Conservation (phyloP, 179 eudicot genomes). For the Gypsophila paniculata region DNA sequence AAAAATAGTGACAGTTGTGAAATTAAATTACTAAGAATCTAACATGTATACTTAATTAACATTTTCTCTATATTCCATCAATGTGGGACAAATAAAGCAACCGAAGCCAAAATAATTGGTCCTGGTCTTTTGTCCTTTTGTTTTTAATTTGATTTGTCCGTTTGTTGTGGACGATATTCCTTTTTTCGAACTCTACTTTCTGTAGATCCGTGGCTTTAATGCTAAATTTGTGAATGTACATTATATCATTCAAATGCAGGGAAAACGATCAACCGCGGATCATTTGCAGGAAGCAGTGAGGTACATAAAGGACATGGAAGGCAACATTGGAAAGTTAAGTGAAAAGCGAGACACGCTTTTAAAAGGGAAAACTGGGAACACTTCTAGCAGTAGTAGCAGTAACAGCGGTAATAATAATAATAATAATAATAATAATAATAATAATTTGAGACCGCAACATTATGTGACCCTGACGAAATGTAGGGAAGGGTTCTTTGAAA, state of each 20-base stretch:
- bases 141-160: no score
- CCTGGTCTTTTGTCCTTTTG: no score
- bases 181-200: no score
- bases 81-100: no score
- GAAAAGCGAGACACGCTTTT: constrained; percentile 7
- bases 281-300: constrained; percentile 24
- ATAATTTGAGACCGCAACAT: not conserved
- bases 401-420: not conserved
- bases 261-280: constrained; percentile 21
- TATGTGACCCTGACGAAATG: constrained; percentile 15
- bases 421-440: not conserved
- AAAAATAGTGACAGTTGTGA: no score
- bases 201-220: no score
- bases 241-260: constrained; percentile 1
- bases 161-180: no score
- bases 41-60: no score
- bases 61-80: no score
- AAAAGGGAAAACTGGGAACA: not conserved
- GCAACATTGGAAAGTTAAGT: constrained; percentile 5
- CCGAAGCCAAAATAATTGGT: no score
- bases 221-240: no score
- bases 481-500: constrained; percentile 12
- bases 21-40: no score
- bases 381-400: not conserved
- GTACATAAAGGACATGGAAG: constrained; percentile 20